Conservation (phyloP, 1,284 basidiomycete genomes). For the Prillingera fragicola region DNA sequence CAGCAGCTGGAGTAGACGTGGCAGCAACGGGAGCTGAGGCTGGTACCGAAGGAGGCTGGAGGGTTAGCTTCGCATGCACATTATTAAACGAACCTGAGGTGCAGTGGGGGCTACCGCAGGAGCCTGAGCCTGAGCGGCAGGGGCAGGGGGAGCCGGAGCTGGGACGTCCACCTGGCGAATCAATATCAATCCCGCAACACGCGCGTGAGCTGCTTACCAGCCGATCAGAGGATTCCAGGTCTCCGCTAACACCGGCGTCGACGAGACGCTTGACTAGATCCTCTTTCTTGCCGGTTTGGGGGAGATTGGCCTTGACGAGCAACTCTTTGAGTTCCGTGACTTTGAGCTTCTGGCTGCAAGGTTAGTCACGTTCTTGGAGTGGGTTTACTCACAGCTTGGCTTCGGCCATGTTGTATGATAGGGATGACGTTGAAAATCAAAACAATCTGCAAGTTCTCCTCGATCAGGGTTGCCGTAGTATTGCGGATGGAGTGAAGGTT, state of each 20-base stretch:
- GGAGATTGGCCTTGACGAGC: conserved; percentile 34
- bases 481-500: background rate
- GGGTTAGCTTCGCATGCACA: background rate
- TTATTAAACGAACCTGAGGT: background rate
- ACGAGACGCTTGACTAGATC: conserved; percentile 47
- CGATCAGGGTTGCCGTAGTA: too few species aligned
- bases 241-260: conserved; percentile 31
- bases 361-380: conserved; percentile 4
- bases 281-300: conserved; percentile 47
- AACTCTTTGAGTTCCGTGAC: conserved; percentile 50
- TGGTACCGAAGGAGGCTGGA: background rate
- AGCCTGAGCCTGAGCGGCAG: background rate
- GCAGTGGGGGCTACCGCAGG: background rate
- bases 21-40: conserved; percentile 1
- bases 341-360: conserved; percentile 45
- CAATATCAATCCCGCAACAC: too few species aligned
- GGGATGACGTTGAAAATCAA: too few species aligned
- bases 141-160: background rate
- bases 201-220: background rate
- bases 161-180: conserved; percentile 5
- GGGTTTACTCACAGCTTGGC: conserved; percentile 23
- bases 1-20: conserved; percentile 3
- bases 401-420: conserved; percentile 11
- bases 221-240: background rate
- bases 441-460: background rate